A percentile compares a stretch with the other conserved stretches of the same genome.
These are phyloP conservation scores for Hypoxylon cercidicola DNA, from an alignment of 495 filamentous ascomycete genomes.

Conservation along the genomic window DNA sequence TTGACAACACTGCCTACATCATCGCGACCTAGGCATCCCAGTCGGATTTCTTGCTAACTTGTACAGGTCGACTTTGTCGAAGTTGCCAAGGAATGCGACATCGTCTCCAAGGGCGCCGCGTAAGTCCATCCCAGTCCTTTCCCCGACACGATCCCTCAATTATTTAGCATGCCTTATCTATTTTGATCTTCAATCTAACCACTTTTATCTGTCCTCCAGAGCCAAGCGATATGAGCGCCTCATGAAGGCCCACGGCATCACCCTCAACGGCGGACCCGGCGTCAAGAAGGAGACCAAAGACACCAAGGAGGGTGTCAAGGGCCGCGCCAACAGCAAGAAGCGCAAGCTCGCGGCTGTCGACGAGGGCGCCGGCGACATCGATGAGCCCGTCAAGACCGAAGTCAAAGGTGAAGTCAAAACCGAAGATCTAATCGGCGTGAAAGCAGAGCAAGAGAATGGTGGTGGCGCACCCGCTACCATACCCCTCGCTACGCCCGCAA, in stretches of 20 bases:
- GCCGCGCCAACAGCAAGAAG: constrained; percentile 51
- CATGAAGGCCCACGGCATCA: constrained; percentile 66
- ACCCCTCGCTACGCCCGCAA: constrained; percentile 4
- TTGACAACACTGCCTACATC: neutral
- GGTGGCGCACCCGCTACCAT: constrained; percentile 18
- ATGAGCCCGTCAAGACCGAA: constrained; percentile 48
- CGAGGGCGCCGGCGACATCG: constrained; percentile 49
- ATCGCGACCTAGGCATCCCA: neutral
- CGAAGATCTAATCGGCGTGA: constrained; percentile 44
- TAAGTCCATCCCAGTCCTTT: constrained; percentile 56
- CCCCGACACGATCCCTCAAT: neutral
- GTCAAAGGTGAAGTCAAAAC: constrained; percentile 47
- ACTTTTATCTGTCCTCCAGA: constrained; percentile 44
- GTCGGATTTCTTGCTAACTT: constrained; percentile 26
- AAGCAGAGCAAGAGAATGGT: constrained; percentile 43
- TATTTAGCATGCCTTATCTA: neutral
- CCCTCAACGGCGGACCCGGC: constrained; percentile 22
- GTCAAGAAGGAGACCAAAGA: constrained; percentile 46
- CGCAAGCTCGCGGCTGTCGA: constrained; percentile 51
- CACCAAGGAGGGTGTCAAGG: constrained; percentile 35
- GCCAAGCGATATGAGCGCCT: constrained; percentile 74
- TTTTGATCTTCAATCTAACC: constrained; percentile 2
- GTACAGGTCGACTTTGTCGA: constrained; percentile 67
- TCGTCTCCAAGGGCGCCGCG: constrained; percentile 73
- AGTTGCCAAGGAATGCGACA: constrained; percentile 71